Evolutionary conservation across 139 green algal species (phyloP), one percentile per base, ranked within the genome.

Genomic region (Spirogloea muscicola): DNA sequence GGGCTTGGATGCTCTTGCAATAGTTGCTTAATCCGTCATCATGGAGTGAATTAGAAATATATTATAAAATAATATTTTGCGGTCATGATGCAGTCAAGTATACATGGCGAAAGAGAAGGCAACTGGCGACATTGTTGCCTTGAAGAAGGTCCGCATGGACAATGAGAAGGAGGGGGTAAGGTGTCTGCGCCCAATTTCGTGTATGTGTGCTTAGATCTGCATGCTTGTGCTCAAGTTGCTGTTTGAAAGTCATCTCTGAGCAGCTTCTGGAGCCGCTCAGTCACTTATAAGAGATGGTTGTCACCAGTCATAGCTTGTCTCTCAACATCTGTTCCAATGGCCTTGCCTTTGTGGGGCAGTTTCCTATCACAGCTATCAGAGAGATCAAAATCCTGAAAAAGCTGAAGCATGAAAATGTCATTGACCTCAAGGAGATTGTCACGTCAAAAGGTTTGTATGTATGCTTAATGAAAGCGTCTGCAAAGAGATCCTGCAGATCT

Each of bases 141-240:
- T 97, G 21, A 99, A 99, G 84, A 96, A 96, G 76, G 96, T 99
- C 29, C 88, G 92, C 27, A 97, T 98, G 91, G 95, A 99, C 81
- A 97, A 91, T 60, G 93, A 98, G 80, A 97, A 97, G 77, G 95
- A 99, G 82, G 94, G 94, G 48, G 74, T 81, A 46, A 76, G 67
- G 43, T 18, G 43, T 64, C 10, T 64, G 29, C 16, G 29, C 16
- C n/a, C n/a, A n/a, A n/a, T n/a, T n/a, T n/a, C n/a, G n/a, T n/a
- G n/a, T n/a, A n/a, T n/a, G n/a, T n/a, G n/a, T n/a, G n/a, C n/a
- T n/a, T n/a, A n/a, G n/a, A n/a, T n/a, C n/a, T n/a, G n/a, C n/a
- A n/a, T n/a, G n/a, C n/a, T n/a, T n/a, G n/a, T 55, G 21, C 21
- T 55, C 21, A 31, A 55, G 21, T 55, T 55, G 21, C 21, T 31